Evolutionary conservation across 2,329 filamentous ascomycete species (phyloP), one percentile per base, ranked within the genome.

Genomic region (Trichoderma lentiforme): DNA sequence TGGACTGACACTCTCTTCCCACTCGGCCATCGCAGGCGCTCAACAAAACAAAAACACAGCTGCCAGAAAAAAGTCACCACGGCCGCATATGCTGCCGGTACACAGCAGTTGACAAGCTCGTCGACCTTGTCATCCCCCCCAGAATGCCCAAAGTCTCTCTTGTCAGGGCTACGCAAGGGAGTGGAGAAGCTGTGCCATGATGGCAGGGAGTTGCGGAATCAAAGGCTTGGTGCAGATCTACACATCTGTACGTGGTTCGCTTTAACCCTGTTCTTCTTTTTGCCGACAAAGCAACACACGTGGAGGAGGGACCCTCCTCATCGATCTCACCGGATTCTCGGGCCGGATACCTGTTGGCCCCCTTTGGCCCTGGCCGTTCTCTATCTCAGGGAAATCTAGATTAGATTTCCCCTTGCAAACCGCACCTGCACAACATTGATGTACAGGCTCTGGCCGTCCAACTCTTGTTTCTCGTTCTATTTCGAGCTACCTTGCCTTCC

Each of bases 101-200:
- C 71, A 72, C 71, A 70, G 32, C 65, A 69, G 65, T 53, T 72
- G 65, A 70, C 71, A 72, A 72, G 63, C 65, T 72, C 58, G 51
- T 65, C 43, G 58, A 11, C 56, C 61, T 39, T 72, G 64, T 60
- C 69, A 57, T 64, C 60, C 60, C 60, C 36, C 71, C 36, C 56
- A 47, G 66, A 60, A 61, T 28, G 51, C 34, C 43, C 64, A 61
- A 18, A 39, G 15, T 47, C 36, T 69, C 36, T 69, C 66, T 69
- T 47, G 15, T 69, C 53, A 69, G 58, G 66, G 53, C 26, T 69
- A 61, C 56, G 56, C 36, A 61, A 61, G 36, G 15, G 9, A 34
- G 56, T 60, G 56, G 66, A 51, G 66, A 65, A 56, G 43, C 47
- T 36, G 60, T 64, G n/a, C 34, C 47, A 57, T 58, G 60, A 57